Percentiles rank a stretch among this genome's conserved stretches.
phyloP scores from a whole-genome alignment of 2,329 filamentous ascomycete genomes.

The Colletotrichum paranaense region DNA sequence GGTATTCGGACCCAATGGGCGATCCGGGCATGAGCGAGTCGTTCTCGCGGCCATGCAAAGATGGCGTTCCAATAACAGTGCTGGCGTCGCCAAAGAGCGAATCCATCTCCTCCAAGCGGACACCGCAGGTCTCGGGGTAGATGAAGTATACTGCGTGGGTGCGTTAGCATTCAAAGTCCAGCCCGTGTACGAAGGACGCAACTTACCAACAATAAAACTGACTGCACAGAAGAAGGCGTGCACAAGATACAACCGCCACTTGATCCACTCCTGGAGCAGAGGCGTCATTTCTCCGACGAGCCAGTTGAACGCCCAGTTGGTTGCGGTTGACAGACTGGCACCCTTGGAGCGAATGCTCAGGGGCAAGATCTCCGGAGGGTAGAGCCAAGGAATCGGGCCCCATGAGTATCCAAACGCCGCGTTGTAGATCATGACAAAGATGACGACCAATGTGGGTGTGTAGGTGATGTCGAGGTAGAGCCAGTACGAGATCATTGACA shows the following conservation, averaged over 20 bases:
- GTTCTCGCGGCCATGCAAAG: conserved; percentile 74
- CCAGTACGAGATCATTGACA: conserved; percentile 94
- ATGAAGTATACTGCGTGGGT: conserved; percentile 86
- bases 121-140: conserved; percentile 96
- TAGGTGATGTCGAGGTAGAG: conserved; percentile 84
- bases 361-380: conserved; percentile 97
- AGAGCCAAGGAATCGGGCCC: conserved; percentile 98
- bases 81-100: conserved; percentile 93
- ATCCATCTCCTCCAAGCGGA: conserved; percentile 97
- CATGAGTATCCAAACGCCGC: conserved; percentile 94
- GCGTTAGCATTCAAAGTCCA: conserved; percentile 32
- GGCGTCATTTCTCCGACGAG: conserved; percentile 96
- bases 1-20: conserved; percentile 81
- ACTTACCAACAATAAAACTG: conserved; percentile 95
- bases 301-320: conserved; percentile 99
- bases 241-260: conserved; percentile 93
- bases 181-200: conserved; percentile 4
- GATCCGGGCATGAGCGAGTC: conserved; percentile 86
- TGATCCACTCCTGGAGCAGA: conserved; percentile 89
- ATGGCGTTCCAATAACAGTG: conserved; percentile 81
- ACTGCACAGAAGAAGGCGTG: conserved; percentile 97
- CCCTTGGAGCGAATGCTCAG: conserved; percentile 97
- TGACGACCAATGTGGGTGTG: conserved; percentile 87
- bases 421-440: conserved; percentile 99
- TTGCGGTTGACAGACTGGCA: conserved; percentile 92